Conservation (phyloP, 2,329 filamentous ascomycete genomes). For the Alternaria sp. region DNA sequence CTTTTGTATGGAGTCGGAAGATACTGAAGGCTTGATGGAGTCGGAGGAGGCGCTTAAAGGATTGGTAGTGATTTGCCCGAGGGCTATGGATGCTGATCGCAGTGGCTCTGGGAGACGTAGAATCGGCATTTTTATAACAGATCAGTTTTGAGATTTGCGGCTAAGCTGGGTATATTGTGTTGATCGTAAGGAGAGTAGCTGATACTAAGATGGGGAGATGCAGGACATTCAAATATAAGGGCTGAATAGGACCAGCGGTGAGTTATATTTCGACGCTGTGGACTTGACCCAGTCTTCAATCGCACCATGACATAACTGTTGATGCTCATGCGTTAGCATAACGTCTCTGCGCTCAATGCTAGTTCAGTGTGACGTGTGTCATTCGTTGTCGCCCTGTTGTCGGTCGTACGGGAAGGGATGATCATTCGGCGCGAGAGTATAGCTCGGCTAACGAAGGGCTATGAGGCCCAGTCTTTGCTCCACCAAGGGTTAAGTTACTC, state of each 20-base stretch:
- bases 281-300: slow-evolving; percentile 1
- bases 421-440: slow-evolving; percentile 15
- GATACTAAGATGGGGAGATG: background rate
- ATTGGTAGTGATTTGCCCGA: slow-evolving; percentile 39
- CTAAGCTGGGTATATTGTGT: background rate
- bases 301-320: background rate
- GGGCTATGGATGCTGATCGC: slow-evolving; percentile 22
- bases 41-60: slow-evolving; percentile 23
- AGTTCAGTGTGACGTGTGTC: slow-evolving; percentile 1
- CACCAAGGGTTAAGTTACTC: slow-evolving; percentile 15
- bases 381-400: slow-evolving; percentile 25
- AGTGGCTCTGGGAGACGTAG: slow-evolving; percentile 33
- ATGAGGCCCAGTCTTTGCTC: slow-evolving; percentile 16
- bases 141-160: background rate
- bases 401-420: slow-evolving; percentile 25
- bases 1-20: slow-evolving; percentile 10
- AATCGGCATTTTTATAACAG: slow-evolving; percentile 22
- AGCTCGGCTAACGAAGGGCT: background rate
- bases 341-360: background rate
- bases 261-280: slow-evolving; percentile 4
- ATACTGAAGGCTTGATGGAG: slow-evolving; percentile 20
- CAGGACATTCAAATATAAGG: background rate
- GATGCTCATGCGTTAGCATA: slow-evolving; percentile 10
- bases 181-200: background rate
- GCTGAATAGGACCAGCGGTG: background rate